Conservation (phyloP, 2,329 filamentous ascomycete genomes). For the Metarhizium humberi region DNA sequence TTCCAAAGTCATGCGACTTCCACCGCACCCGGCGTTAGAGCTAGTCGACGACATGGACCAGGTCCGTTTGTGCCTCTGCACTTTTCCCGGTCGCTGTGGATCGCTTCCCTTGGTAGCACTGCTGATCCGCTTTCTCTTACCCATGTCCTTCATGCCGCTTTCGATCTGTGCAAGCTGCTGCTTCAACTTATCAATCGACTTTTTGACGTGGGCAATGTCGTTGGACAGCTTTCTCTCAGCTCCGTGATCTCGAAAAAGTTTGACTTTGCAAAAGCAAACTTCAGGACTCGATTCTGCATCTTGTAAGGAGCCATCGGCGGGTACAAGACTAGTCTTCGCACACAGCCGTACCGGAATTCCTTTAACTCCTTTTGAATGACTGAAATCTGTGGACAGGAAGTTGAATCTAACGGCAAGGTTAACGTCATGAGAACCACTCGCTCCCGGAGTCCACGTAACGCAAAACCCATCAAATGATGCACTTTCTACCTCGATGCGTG, state of each 20-base stretch:
- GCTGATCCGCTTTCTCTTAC: conserved; percentile 52
- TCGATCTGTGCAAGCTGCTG: conserved; percentile 80
- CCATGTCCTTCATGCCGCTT: conserved; percentile 56
- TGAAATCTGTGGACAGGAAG: conserved; percentile 96
- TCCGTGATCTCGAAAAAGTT: conserved; percentile 91
- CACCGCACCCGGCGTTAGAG: conserved; percentile 38
- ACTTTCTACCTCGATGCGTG: conserved; percentile 60
- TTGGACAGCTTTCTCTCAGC: conserved; percentile 93
- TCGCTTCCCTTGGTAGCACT: conserved; percentile 37
- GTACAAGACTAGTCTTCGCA: conserved; percentile 71
- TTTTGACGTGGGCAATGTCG: conserved; percentile 89
- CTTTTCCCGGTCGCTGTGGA: conserved; percentile 63
- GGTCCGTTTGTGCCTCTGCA: conserved; percentile 82
- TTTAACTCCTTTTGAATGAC: conserved; percentile 97
- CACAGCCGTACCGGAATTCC: conserved; percentile 91
- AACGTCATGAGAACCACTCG: conserved; percentile 63
- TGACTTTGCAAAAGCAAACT: conserved; percentile 92
- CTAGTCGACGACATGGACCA: conserved; percentile 87
- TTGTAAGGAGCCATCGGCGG: conserved; percentile 39
- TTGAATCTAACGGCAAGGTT: conserved; percentile 92
- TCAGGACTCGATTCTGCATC: conserved; percentile 45
- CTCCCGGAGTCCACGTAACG: conserved; percentile 74
- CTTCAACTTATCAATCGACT: conserved; percentile 91
- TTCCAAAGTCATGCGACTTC: conserved; percentile 43
- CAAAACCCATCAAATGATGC: conserved; percentile 92